These are phyloP conservation scores for Calonectria leucothoes DNA, from an alignment of 2,329 filamentous ascomycete genomes.

Conservation along the genomic window DNA sequence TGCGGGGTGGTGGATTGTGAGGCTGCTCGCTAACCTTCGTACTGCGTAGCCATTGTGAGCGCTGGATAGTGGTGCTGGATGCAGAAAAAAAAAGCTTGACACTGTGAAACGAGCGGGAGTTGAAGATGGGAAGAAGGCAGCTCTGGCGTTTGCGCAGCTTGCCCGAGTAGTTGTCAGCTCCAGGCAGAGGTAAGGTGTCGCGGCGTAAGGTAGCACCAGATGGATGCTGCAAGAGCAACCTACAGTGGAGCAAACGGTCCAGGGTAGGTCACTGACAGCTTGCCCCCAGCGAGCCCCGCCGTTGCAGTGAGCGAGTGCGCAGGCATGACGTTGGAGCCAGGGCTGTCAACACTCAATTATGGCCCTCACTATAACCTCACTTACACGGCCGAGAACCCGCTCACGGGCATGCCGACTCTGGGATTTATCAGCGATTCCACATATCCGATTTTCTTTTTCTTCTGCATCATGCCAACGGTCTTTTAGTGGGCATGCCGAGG, in stretches of 20 bases:
- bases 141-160: neutral
- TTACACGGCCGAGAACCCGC: neutral
- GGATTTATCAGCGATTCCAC: neutral
- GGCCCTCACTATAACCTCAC: neutral
- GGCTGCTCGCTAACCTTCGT: constrained; percentile 60
- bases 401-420: neutral
- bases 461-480: neutral
- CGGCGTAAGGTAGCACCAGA: neutral
- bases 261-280: neutral
- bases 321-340: neutral
- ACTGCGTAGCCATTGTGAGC: constrained; percentile 64
- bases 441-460: neutral
- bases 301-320: neutral
- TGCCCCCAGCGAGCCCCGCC: neutral
- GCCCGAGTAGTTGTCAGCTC: constrained; percentile 5
- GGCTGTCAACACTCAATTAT: constrained; percentile 5
- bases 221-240: neutral
- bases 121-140: neutral
- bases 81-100: neutral
- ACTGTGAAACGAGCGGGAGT: neutral
- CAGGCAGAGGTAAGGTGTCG: constrained; percentile 24
- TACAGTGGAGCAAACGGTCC: neutral
- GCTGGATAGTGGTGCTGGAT: neutral
- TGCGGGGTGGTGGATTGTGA: constrained; percentile 13
- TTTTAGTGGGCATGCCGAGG: constrained; percentile 4